A percentile compares a stretch with the other conserved stretches of the same genome.
Evolutionary conservation across 164 flowering plant genomes (phyloP).

Genomic region (Stephania japonica): DNA sequence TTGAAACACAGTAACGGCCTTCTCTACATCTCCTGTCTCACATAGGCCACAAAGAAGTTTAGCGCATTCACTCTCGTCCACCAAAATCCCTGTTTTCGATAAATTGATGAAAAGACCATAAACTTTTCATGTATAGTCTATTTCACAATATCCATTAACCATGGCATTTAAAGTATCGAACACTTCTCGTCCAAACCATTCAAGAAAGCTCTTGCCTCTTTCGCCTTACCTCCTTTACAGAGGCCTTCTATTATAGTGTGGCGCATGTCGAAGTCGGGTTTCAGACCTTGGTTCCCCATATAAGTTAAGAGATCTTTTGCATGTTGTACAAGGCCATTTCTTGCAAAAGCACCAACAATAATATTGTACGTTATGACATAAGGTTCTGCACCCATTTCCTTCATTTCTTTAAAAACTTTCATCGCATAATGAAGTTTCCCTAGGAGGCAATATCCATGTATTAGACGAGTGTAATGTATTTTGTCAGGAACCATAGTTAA

Average conservation of each 20-base stretch:
- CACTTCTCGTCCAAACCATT: slow-evolving; percentile 36
- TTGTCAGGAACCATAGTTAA: slow-evolving; percentile 46
- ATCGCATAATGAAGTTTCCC: slow-evolving; percentile 44
- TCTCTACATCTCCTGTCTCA: slow-evolving; percentile 29
- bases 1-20: slow-evolving; percentile 36
- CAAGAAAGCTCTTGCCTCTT: slow-evolving; percentile 57
- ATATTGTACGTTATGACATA: slow-evolving; percentile 56
- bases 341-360: slow-evolving; percentile 54
- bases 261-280: slow-evolving; percentile 34
- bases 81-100: slow-evolving; percentile 24
- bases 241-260: slow-evolving; percentile 58
- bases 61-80: slow-evolving; percentile 28
- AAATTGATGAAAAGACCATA: slow-evolving; percentile 37
- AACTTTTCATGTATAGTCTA: slow-evolving; percentile 30
- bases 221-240: slow-evolving; percentile 49
- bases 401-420: slow-evolving; percentile 41
- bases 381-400: slow-evolving; percentile 39
- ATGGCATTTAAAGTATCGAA: slow-evolving; percentile 45
- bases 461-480: slow-evolving; percentile 61
- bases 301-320: slow-evolving; percentile 31
- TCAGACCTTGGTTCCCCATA: slow-evolving; percentile 49
- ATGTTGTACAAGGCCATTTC: slow-evolving; percentile 38
- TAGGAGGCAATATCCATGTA: slow-evolving; percentile 48
- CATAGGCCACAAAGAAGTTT: slow-evolving; percentile 48
- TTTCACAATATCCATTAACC: slow-evolving; percentile 64